Conservation (phyloP, 2,329 filamentous ascomycete species). For the Talaromyces sp. region DNA sequence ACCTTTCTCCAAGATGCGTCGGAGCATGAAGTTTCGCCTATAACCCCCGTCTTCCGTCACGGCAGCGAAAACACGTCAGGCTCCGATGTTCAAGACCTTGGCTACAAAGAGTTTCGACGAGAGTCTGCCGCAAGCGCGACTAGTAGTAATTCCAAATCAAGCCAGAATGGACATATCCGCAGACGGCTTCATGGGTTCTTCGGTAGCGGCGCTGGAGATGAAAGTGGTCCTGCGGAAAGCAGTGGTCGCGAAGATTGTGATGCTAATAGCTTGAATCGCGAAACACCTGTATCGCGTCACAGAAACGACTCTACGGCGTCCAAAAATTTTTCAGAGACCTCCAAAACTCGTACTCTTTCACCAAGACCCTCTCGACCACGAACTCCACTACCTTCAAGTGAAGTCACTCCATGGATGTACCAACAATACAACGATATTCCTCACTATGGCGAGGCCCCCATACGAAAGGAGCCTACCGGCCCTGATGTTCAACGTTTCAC, state of each 20-base stretch:
- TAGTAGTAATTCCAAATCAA: slow-evolving; percentile 76
- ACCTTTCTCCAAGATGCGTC: slow-evolving; percentile 40
- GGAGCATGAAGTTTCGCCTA: slow-evolving; percentile 50
- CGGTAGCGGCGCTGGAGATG: slow-evolving; percentile 92
- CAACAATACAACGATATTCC: slow-evolving; percentile 71
- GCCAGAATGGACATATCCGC: slow-evolving; percentile 64
- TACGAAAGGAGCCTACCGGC: slow-evolving; percentile 66
- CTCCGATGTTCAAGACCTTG: slow-evolving; percentile 60
- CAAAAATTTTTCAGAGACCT: slow-evolving; percentile 49
- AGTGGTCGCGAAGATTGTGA: slow-evolving; percentile 64
- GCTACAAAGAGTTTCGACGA: slow-evolving; percentile 69
- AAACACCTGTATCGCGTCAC: slow-evolving; percentile 62
- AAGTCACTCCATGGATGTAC: slow-evolving; percentile 96
- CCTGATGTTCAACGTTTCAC: slow-evolving; percentile 65
- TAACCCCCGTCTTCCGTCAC: slow-evolving; percentile 67
- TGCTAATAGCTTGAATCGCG: slow-evolving; percentile 55
- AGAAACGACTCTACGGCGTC: slow-evolving; percentile 80
- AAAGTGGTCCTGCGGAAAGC: slow-evolving; percentile 64
- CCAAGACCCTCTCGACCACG: slow-evolving; percentile 73
- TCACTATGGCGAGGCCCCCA: slow-evolving; percentile 72
- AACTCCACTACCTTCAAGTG: slow-evolving; percentile 82
- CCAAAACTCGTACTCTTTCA: slow-evolving; percentile 58
- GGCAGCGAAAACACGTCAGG: slow-evolving; percentile 51
- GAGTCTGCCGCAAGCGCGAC: slow-evolving; percentile 87
- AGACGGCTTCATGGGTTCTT: slow-evolving; percentile 91